Conservation (phyloP, 768 basidiomycete species). For the Suillus alpinus region DNA sequence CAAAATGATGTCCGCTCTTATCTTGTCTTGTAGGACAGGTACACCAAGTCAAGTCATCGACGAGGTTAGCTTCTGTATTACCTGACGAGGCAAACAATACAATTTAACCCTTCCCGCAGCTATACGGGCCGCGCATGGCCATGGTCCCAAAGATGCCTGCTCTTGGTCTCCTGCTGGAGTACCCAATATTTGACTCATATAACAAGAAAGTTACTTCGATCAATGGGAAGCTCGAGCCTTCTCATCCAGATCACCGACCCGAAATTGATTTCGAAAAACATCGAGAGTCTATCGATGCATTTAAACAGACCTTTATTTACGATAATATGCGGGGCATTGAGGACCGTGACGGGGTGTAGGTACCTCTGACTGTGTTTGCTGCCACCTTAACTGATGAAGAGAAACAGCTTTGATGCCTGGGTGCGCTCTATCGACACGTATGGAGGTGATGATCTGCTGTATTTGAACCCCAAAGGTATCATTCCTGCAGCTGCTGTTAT, state of each 20-base stretch:
- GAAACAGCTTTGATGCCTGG: conserved; percentile 78
- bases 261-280: conserved; percentile 71
- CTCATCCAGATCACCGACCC: conserved; percentile 63
- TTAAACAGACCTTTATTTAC: conserved; percentile 88
- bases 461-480: conserved; percentile 72
- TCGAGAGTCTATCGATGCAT: conserved; percentile 65
- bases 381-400: neutral
- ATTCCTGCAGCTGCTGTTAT: conserved; percentile 73
- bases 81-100: neutral
- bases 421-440: conserved; percentile 74
- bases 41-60: conserved; percentile 75
- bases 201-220: conserved; percentile 52
- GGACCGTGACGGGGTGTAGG: conserved; percentile 72
- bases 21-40: conserved; percentile 74
- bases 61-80: conserved; percentile 43
- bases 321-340: conserved; percentile 84
- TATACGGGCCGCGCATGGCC: conserved; percentile 75
- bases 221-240: conserved; percentile 46
- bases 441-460: conserved; percentile 72
- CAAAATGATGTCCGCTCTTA: conserved; percentile 91
- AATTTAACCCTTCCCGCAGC: conserved; percentile 35
- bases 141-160: conserved; percentile 96
- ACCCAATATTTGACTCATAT: conserved; percentile 79
- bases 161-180: conserved; percentile 87
- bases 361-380: conserved; percentile 10